Evolutionary conservation across 345 rosid genomes (phyloP).

Genomic region (Salix viminalis): DNA sequence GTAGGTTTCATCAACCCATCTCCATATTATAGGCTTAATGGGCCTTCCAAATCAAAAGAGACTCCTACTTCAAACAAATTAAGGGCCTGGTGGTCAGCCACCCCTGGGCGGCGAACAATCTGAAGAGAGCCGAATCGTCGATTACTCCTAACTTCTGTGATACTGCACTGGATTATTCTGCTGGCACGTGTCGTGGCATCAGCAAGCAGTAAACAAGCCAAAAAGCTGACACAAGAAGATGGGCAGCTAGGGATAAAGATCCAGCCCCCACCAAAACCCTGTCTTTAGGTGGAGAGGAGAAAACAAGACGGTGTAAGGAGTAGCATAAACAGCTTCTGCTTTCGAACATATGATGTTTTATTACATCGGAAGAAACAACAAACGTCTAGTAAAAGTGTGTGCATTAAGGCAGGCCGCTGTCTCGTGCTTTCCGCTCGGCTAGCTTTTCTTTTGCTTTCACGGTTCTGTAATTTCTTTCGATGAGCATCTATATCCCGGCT

Average conservation of each 20-base stretch:
- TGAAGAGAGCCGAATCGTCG: not conserved
- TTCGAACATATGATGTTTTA: too few relatives aligned
- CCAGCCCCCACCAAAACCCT: not conserved
- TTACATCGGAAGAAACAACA: not conserved
- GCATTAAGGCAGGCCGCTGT: conserved; percentile 3
- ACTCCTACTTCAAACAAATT: not conserved
- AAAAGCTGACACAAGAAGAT: not conserved
- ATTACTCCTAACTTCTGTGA: not conserved
- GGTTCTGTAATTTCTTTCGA: not conserved
- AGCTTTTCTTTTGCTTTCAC: not conserved
- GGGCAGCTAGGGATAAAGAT: not conserved
- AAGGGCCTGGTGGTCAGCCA: not conserved
- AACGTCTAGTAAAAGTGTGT: not conserved
- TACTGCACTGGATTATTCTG: not conserved
- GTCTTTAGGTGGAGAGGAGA: not conserved
- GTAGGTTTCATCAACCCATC: not conserved
- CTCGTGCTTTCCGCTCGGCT: conserved; percentile 19
- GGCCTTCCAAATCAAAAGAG: not conserved
- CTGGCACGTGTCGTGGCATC: not conserved
- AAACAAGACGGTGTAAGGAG: not conserved
- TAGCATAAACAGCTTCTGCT: not conserved
- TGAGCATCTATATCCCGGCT: not conserved
- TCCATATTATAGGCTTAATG: not conserved
- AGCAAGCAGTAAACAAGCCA: not conserved
- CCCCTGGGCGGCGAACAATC: not conserved